Evolutionary conservation across 306 rosid genomes (phyloP).

Genomic region (Mimosa bimucronata): DNA sequence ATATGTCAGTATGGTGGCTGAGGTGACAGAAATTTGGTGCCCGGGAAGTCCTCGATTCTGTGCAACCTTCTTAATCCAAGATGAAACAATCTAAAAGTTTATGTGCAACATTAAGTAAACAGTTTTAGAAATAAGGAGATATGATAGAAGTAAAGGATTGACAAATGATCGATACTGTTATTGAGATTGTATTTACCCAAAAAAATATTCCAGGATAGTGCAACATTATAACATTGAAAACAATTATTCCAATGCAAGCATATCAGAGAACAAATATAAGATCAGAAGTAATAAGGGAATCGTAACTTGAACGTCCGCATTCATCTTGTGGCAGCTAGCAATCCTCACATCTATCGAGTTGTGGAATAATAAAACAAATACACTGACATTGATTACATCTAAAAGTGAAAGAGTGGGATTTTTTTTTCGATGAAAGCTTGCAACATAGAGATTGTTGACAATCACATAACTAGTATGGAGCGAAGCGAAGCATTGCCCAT

Average conservation of each 20-base stretch:
- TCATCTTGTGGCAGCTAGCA: background rate
- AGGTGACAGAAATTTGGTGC: constrained; percentile 37
- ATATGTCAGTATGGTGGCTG: constrained; percentile 50
- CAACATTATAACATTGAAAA: background rate
- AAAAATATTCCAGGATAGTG: background rate
- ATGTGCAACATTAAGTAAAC: constrained; percentile 23
- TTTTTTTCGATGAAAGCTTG: background rate
- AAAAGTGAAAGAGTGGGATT: background rate
- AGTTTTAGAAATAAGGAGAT: background rate
- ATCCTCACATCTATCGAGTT: background rate
- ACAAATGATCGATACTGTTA: background rate
- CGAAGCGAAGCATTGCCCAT: too few species aligned
- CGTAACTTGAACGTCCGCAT: background rate
- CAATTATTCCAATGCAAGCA: background rate
- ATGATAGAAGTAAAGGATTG: constrained; percentile 10
- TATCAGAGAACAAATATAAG: background rate
- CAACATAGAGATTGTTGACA: background rate
- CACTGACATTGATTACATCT: background rate
- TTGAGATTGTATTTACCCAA: background rate
- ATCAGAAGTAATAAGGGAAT: background rate
- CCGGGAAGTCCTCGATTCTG: constrained; percentile 36
- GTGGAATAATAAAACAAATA: background rate
- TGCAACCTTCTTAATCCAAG: constrained; percentile 55
- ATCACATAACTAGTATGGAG: background rate
- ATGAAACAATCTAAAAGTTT: constrained; percentile 42